phyloP scores from a whole-genome alignment of 306 rosid species.

The Glycyrrhiza uralensis region DNA sequence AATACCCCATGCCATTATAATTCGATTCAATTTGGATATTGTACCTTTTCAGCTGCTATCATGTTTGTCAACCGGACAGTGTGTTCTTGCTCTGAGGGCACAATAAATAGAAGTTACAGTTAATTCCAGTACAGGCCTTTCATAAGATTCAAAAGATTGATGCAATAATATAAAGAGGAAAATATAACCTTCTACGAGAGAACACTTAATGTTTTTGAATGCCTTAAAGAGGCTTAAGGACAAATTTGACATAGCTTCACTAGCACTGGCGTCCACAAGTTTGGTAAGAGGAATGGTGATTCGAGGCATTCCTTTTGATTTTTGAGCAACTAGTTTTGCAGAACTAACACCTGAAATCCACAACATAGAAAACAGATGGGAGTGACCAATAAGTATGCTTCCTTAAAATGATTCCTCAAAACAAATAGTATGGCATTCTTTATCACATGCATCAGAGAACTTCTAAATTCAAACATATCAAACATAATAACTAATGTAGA shows the following conservation, averaged over 20 bases:
- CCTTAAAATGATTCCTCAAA: constrained; percentile 7
- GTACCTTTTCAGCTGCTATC: constrained; percentile 62
- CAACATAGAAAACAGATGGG: neutral
- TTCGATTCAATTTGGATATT: neutral
- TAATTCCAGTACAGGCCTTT: constrained; percentile 26
- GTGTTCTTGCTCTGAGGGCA: constrained; percentile 50
- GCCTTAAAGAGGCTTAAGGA: constrained; percentile 62
- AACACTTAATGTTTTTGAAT: constrained; percentile 41
- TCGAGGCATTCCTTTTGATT: constrained; percentile 85
- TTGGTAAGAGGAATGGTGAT: constrained; percentile 65
- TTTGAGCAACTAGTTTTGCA: constrained; percentile 76
- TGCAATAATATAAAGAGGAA: neutral
- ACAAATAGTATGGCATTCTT: constrained; percentile 14
- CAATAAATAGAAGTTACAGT: constrained; percentile 33
- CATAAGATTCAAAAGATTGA: neutral
- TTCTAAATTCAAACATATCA: constrained; percentile 5
- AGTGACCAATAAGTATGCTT: constrained; percentile 9
- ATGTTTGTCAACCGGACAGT: constrained; percentile 42
- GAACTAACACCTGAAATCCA: constrained; percentile 41
- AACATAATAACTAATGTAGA: no score
- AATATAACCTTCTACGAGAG: constrained; percentile 48
- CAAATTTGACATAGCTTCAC: constrained; percentile 53
- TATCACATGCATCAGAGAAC: neutral
- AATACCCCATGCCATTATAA: constrained; percentile 2
- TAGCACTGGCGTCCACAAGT: constrained; percentile 60